These are phyloP conservation scores for Debaryomyces fabryi DNA, from an alignment of 1,139 yeast genomes.

Conservation along the genomic window DNA sequence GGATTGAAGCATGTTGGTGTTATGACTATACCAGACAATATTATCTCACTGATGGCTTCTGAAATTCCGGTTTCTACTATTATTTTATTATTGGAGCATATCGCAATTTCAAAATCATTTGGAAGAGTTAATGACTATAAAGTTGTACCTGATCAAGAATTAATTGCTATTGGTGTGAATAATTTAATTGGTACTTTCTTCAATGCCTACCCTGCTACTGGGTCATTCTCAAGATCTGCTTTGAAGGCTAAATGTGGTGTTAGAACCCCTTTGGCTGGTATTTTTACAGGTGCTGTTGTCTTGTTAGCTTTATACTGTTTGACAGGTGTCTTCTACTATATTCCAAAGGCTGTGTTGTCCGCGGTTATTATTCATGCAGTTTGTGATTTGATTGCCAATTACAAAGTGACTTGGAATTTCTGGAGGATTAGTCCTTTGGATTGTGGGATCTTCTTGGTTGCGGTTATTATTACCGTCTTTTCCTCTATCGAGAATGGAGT, in stretches of 20 bases:
- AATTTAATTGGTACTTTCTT: constrained; percentile 90
- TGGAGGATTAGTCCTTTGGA: constrained; percentile 81
- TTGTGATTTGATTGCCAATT: constrained; percentile 77
- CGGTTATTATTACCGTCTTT: constrained; percentile 79
- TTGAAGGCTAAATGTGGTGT: constrained; percentile 95
- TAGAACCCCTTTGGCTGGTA: constrained; percentile 90
- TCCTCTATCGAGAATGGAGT: constrained; percentile 86
- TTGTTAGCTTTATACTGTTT: constrained; percentile 82
- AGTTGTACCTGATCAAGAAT: constrained; percentile 90
- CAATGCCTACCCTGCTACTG: constrained; percentile 94
- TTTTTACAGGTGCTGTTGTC: constrained; percentile 88
- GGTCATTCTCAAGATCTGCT: constrained; percentile 94
- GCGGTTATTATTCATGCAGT: constrained; percentile 97
- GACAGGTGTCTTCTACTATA: constrained; percentile 81
- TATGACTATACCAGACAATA: constrained; percentile 64
- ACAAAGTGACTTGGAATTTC: constrained; percentile 69
- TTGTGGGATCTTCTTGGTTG: constrained; percentile 71
- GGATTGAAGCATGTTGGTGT: constrained; percentile 81
- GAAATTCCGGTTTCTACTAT: constrained; percentile 87
- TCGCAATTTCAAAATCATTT: constrained; percentile 90
- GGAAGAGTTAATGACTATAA: constrained; percentile 92
- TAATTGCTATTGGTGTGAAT: constrained; percentile 91
- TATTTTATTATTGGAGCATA: constrained; percentile 84
- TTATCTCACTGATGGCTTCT: constrained; percentile 62
- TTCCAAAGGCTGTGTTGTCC: constrained; percentile 84